Base-by-base conservation (phyloP, 1,139 yeast species). In the Suhomyces maxii region DNA sequence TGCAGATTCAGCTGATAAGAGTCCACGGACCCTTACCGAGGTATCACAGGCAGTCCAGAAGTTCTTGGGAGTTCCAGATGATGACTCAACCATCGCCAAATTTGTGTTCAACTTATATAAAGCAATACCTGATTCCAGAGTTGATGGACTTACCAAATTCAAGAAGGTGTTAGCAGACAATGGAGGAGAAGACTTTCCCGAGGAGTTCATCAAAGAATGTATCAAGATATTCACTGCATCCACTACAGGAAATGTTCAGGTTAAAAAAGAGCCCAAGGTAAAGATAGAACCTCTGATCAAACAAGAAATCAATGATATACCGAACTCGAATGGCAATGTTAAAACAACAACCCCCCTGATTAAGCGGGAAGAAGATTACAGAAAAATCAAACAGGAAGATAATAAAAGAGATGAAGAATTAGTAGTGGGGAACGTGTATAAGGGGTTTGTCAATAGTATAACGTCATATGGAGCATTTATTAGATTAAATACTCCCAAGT, bases 401-500 rank as follows among this genome's bases (percentile, higher is more conserved):
- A n/a, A 10, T 12, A 25, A 14, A 9, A 31, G 12, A 18, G 23
- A 18, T 14, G 28, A 40, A 1, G 37, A 37, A 12, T 39, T 49
- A 38, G 44, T 34, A 8, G 51, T 72, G 1, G 80, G 79, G 23
- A 61, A 70, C 26, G 66, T 86, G 0, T 84, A 84, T 57, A 64
- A 63, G 36, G 97, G 96, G 0, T 65, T 56, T 25, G 86, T 91
- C 1, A 72, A 73, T 37, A 80, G 79, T 40, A 60, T 88, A 5
- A 80, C 83, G 23, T 64, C 77, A 2, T 91, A 82, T 64, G 98
- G 99, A 0, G 95, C 90, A 1, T 91, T 93, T 60, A 80, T 90
- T 0, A 61, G 80, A 7, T 33, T 67, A 49, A 47, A 59, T 40
- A 51, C 49, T 45, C 63, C 34, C 53, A 70, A 37, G 49, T 60